A percentile compares a stretch with the other conserved stretches of the same genome.
Conservation (phyloP, 2,329 filamentous ascomycete species). For the Albifimbria verrucaria region DNA sequence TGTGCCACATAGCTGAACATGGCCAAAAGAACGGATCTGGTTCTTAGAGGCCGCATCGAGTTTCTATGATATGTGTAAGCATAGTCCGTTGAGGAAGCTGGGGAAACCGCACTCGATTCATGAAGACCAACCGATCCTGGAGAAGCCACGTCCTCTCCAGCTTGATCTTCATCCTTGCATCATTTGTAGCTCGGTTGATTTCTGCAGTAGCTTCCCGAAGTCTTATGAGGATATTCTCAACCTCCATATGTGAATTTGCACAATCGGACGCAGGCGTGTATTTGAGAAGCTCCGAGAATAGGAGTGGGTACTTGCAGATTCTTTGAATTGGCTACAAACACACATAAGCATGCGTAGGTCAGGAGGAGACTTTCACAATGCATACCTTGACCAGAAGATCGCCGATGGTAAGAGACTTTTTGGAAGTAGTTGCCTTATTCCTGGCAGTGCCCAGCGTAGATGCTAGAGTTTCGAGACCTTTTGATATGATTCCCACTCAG, state of each 20-base stretch:
- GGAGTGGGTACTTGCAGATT: slow-evolving; percentile 83
- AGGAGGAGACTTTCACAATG: slow-evolving; percentile 3
- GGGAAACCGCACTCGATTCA: slow-evolving; percentile 57
- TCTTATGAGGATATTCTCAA: slow-evolving; percentile 69
- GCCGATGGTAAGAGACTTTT: slow-evolving; percentile 75
- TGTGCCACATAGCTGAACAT: slow-evolving; percentile 76
- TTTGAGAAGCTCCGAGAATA: slow-evolving; percentile 81
- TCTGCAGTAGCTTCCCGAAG: slow-evolving; percentile 72
- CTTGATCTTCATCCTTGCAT: slow-evolving; percentile 63
- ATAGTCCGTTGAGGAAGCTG: background rate
- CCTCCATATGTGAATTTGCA: slow-evolving; percentile 74
- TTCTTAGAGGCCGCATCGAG: slow-evolving; percentile 53
- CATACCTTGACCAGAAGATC: slow-evolving; percentile 86
- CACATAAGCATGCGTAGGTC: slow-evolving; percentile 1
- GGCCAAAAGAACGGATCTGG: slow-evolving; percentile 75
- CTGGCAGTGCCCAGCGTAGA: slow-evolving; percentile 71
- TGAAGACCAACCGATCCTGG: slow-evolving; percentile 76
- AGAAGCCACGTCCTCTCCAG: slow-evolving; percentile 83
- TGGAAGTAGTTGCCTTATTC: slow-evolving; percentile 57
- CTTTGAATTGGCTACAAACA: slow-evolving; percentile 76
- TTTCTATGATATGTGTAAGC: slow-evolving; percentile 28
- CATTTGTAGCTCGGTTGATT: slow-evolving; percentile 82
- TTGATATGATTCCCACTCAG: slow-evolving; percentile 76
- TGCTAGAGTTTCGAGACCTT: slow-evolving; percentile 79
- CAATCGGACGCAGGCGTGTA: slow-evolving; percentile 83